Conservation (phyloP, 2,329 filamentous ascomycete genomes). For the Sporothrix pallida region DNA sequence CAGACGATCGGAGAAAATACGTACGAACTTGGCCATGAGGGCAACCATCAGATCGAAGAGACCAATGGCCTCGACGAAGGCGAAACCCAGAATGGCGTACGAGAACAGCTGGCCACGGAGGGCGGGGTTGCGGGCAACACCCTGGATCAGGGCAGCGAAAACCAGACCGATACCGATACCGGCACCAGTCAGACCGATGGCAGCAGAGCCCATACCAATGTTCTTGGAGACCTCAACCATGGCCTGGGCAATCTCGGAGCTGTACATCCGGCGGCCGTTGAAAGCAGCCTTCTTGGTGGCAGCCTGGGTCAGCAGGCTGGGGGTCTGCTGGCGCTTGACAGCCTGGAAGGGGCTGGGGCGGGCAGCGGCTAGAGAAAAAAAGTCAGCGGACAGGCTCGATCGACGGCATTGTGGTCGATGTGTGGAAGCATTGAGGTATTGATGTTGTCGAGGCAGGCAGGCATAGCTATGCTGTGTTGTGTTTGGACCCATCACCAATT, state of each 20-base stretch:
- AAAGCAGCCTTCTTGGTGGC: constrained; percentile 67
- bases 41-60: constrained; percentile 75
- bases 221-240: constrained; percentile 92
- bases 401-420: not conserved
- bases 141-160: constrained; percentile 86
- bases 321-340: constrained; percentile 75
- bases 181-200: constrained; percentile 90
- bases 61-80: constrained; percentile 67
- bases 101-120: constrained; percentile 90
- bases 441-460: not conserved
- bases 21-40: constrained; percentile 90
- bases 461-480: constrained; percentile 1
- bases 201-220: constrained; percentile 85
- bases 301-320: constrained; percentile 67
- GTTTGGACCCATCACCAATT: constrained; percentile 5
- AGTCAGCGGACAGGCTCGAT: constrained; percentile 11
- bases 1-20: constrained; percentile 44
- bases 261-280: constrained; percentile 75
- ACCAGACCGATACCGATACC: constrained; percentile 96
- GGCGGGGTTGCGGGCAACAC: constrained; percentile 91
- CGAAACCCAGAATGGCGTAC: constrained; percentile 69
- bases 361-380: constrained; percentile 54
- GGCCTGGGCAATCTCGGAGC: constrained; percentile 84
- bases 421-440: not conserved
- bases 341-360: constrained; percentile 70